Conservation (phyloP, 306 rosid genomes). For the Prunus campanulata region DNA sequence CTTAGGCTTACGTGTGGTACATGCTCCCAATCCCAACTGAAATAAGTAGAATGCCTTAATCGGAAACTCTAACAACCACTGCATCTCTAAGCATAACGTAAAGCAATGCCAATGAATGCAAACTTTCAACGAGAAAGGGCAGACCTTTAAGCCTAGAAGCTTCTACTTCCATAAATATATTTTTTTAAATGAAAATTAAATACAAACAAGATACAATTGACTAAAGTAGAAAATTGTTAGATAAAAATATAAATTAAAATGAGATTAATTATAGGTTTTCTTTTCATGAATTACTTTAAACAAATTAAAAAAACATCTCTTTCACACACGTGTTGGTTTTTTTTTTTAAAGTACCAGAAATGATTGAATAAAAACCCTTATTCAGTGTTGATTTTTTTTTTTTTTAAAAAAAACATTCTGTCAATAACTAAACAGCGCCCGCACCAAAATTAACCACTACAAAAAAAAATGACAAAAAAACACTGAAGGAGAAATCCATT, state of each 20-base stretch:
- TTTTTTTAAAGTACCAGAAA: neutral
- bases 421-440: neutral
- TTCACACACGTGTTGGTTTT: neutral
- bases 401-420: neutral
- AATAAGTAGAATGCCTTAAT: neutral
- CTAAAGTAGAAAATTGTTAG: neutral
- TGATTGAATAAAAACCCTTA: neutral
- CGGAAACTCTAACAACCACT: neutral
- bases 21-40: neutral
- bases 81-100: neutral
- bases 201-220: neutral
- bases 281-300: neutral
- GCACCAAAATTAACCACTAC: neutral
- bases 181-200: neutral
- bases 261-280: neutral
- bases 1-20: neutral
- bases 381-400: neutral
- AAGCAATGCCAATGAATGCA: neutral
- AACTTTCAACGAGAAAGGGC: neutral
- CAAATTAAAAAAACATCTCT: neutral
- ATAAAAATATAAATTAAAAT: neutral
- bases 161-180: neutral
- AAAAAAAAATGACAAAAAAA: neutral
- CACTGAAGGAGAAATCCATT: conserved; percentile 3
- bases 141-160: neutral